Evolutionary conservation across 208 protist species (phyloP).

Genomic region (Trypanosoma lewisi): DNA sequence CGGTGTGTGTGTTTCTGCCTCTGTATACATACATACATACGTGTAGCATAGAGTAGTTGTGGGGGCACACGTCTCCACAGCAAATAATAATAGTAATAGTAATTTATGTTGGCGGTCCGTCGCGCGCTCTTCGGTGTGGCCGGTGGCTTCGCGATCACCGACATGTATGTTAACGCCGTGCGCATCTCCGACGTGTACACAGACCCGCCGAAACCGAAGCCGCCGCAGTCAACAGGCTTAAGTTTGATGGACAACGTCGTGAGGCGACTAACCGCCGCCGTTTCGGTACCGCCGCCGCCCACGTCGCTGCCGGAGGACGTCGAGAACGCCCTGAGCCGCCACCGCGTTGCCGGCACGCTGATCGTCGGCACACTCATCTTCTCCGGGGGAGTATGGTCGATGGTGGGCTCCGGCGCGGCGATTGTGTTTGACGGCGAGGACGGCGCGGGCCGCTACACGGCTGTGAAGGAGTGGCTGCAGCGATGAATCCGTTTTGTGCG

Average conservation of each 20-base stretch:
- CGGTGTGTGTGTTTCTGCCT: not conserved
- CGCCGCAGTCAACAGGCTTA: not conserved
- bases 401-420: slow-evolving; percentile 34
- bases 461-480: slow-evolving; percentile 40
- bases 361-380: slow-evolving; percentile 29
- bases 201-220: not conserved
- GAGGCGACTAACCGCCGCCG: not conserved
- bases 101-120: slow-evolving; percentile 17
- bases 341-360: slow-evolving; percentile 20
- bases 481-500: not conserved
- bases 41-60: not conserved
- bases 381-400: slow-evolving; percentile 44
- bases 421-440: slow-evolving; percentile 32
- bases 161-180: slow-evolving; percentile 26
- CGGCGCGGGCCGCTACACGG: slow-evolving; percentile 38
- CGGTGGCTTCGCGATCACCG: slow-evolving; percentile 44
- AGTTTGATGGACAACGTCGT: not conserved
- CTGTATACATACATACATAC: slow-evolving; percentile 5
- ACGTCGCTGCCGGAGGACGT: slow-evolving; percentile 45
- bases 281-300: not conserved
- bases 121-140: slow-evolving; percentile 30
- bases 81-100: not conserved
- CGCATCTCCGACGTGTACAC: slow-evolving; percentile 20
- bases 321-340: slow-evolving; percentile 21
- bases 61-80: not conserved